Evolutionary conservation across 768 basidiomycete genomes (phyloP), one percentile per base, ranked within the genome.

Genomic region (Pleurotus pulmonarius): DNA sequence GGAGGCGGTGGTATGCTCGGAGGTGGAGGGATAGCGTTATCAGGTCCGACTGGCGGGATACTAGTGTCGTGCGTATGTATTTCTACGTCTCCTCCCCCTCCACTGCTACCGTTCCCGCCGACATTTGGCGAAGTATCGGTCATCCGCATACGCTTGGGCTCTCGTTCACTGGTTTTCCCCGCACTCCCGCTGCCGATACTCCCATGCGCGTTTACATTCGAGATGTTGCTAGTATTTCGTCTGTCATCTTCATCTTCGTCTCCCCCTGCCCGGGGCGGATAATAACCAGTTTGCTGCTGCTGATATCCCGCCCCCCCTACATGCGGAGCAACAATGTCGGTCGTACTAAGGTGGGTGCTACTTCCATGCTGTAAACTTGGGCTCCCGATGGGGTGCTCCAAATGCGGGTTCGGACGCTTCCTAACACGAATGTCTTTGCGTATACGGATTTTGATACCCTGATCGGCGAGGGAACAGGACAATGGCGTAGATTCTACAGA

Each of bases 391-490:
- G 69, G 69, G 40, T 69, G 70, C 9, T 77, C 71, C 5, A 71
- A 66, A 0, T 73, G 71, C 34, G 74, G 73, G 22, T 76, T 77
- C 4, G 85, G 82, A 9, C 86, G 76, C 67, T 92, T 92, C 60
- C 92, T 82, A 22, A 90, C 86, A 1, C 92, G 85, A 37, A 94
- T 92, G 58, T 95, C 92, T 69, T 94, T 95, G 37, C 94, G 83
- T 53, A 95, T 95, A 26, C 93, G 86, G 54, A 96, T 94, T 72
- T 95, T 96, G 72, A 95, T 93, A 20, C 94, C 94, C 70, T 95
- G 94, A 66, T 95, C 93, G n/a, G 93, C 92, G 55, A 95, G 82
- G 0, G 91, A 90, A 61, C 87, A 91, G 1, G 94, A 95, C 0
- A 96, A 79, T 3, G 87, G 85, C 0, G 94, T 94, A 3, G 92